Percentiles rank a stretch among this genome's conserved stretches.
Evolutionary conservation across 2,329 filamentous ascomycete genomes (phyloP).

Genomic region (Waltergamsia citrina): DNA sequence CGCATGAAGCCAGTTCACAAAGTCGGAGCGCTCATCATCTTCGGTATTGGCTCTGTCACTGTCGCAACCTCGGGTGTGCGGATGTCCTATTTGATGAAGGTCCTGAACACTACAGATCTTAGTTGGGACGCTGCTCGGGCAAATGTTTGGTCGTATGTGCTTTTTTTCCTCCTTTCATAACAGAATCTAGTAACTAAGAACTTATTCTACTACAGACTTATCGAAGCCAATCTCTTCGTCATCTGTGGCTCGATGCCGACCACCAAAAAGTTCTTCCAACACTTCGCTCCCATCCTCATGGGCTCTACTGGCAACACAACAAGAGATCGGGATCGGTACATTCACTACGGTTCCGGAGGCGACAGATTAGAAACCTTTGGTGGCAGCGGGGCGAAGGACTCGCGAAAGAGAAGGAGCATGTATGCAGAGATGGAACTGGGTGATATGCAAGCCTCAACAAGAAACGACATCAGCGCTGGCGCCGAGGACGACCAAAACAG

Average conservation of each 20-base stretch:
- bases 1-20: slow-evolving; percentile 35
- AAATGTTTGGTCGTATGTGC: slow-evolving; percentile 16
- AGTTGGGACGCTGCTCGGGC: slow-evolving; percentile 18
- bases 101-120: slow-evolving; percentile 14
- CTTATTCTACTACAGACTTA: slow-evolving; percentile 12
- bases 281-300: slow-evolving; percentile 18
- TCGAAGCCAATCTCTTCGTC: slow-evolving; percentile 28
- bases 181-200: neutral
- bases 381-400: slow-evolving; percentile 6
- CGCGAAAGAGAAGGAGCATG: slow-evolving; percentile 8
- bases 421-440: slow-evolving; percentile 7
- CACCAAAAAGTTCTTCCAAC: slow-evolving; percentile 22
- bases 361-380: no score
- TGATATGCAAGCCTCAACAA: neutral
- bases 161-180: slow-evolving; percentile 5
- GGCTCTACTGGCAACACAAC: slow-evolving; percentile 5
- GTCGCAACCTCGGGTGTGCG: slow-evolving; percentile 20
- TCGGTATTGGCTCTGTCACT: slow-evolving; percentile 29
- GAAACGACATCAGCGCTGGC: neutral
- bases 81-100: slow-evolving; percentile 12
- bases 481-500: no score
- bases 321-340: neutral
- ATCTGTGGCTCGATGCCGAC: slow-evolving; percentile 29
- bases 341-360: slow-evolving; percentile 1
- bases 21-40: slow-evolving; percentile 28